Evolutionary conservation across 345 rosid species (phyloP).

Genomic region (Raphanus sativus): DNA sequence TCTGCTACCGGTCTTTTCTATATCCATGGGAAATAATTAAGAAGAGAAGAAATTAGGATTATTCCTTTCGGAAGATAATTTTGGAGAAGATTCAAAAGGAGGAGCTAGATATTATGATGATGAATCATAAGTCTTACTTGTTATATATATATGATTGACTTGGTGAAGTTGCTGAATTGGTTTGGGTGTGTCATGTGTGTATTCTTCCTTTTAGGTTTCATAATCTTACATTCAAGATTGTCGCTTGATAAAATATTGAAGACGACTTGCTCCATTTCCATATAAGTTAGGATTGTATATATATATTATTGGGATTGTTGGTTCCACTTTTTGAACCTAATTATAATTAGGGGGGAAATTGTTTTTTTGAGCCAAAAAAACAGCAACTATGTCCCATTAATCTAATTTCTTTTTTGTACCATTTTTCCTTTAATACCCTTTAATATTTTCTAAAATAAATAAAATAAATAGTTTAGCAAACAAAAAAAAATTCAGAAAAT

Average conservation of each 20-base stretch:
- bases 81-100: neutral
- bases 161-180: constrained; percentile 40
- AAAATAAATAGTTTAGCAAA: no score
- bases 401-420: no score
- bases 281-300: neutral
- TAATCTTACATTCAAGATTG: constrained; percentile 11
- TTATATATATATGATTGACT: constrained; percentile 23
- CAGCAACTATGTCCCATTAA: no score
- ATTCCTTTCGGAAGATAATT: neutral
- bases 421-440: no score
- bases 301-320: constrained; percentile 4
- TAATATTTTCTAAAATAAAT: no score
- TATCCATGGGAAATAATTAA: constrained; percentile 31
- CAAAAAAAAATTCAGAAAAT: no score
- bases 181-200: constrained; percentile 17
- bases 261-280: constrained; percentile 39
- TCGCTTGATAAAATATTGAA: constrained; percentile 14
- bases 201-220: neutral
- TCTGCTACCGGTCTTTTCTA: constrained; percentile 33
- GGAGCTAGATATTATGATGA: constrained; percentile 4
- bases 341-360: neutral
- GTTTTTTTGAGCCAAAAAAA: no score
- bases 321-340: neutral
- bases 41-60: neutral
- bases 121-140: constrained; percentile 11